Evolutionary conservation across 805 yeast species (phyloP), one percentile per base, ranked within the genome.

Genomic region (Pichia phayaonensis): DNA sequence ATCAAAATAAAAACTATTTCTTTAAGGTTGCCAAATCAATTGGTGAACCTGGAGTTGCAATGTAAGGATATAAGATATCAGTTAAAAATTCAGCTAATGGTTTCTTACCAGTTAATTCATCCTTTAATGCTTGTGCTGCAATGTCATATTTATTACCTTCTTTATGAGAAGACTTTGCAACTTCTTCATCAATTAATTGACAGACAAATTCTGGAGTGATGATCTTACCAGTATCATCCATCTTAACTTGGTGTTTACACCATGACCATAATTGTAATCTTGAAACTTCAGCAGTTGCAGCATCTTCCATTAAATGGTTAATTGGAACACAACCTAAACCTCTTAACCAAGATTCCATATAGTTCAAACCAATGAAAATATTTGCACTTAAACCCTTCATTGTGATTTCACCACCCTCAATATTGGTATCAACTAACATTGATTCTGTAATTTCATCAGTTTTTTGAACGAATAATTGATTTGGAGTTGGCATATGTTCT

Each of bases 251-350:
- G 64, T 86, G 90, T 52, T 81, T 83, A 47, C 82, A 86, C 95
- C 95, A 86, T 64, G 87, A 89, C 75, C 83, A 83, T 58, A 86
- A 73, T 69, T 85, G 92, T 54, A 89, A 77, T 71, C 94, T 78
- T 38, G 90, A 83, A 40, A 86, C 95, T 69, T 86, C 95, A 40
- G 94, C 92, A 46, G 95, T 86, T 34, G 94, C 94, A 27, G 95
- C 95, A 67, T 86, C 95, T 69, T 86, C 95, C 95, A 86, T 86
- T 67, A 86, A 73, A 66, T 81, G 79, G 72, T 86, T 85, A 66
- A 86, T 86, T 57, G 95, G 92, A 54, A 84, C 90, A 75, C 94
- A 86, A 16, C 95, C 95, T 48, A 81, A 71, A 53, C 89, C 89
- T 65, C 90, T 76, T 60, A 85, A 76, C 95, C 95, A 86, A 29